Evolutionary conservation across 1,284 basidiomycete species (phyloP), one percentile per base, ranked within the genome.

Genomic region (Fomitiporia mediterranea): DNA sequence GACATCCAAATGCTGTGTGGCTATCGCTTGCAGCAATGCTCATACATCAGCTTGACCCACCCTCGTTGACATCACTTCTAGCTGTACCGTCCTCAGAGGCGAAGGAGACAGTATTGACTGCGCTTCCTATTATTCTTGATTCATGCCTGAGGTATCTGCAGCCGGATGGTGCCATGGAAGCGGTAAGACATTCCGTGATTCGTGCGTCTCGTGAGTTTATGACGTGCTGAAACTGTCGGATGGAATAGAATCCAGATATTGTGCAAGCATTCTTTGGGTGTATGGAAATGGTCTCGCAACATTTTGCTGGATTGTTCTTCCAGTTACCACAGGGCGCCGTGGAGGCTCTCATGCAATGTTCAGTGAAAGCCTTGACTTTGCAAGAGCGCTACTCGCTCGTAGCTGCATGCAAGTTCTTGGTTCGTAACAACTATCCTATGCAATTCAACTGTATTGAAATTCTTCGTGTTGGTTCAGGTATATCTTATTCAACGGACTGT

Each of bases 381-480:
- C 91, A 92, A 69, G 92, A 95, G 65, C 80, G 92, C 38, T 95
- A 94, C 69, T 92, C 91, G 0, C 74, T 95, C 4, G 89, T 90
- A 5, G 79, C 88, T 1, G 88, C 89, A 1, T 87, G 86, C 61
- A 86, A 80, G 43, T 95, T 94, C 69, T 71, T 94, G 62, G 91
- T 92, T 60, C 54, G 86, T 70, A 32, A 15, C 3, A 44, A 50
- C n/a, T 15, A 8, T 17, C 37, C 38, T 13, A 34, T 56, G 34
- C 56, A 28, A 35, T 34, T 8, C 11, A 42, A 21, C 21, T 47
- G 58, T 49, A n/a, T 9, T 11, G 3, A 62, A n/a, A 40, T 7
- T 46, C 53, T 37, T 1, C 2, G n/a, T 25, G n/a, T n/a, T 40
- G 6, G 8, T 17, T 30, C 60, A 88, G 85, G 74, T 75, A 40